Evolutionary conservation across 495 filamentous ascomycete species (phyloP), one percentile per base, ranked within the genome.

Genomic region (Saxophila tyrrhenica): DNA sequence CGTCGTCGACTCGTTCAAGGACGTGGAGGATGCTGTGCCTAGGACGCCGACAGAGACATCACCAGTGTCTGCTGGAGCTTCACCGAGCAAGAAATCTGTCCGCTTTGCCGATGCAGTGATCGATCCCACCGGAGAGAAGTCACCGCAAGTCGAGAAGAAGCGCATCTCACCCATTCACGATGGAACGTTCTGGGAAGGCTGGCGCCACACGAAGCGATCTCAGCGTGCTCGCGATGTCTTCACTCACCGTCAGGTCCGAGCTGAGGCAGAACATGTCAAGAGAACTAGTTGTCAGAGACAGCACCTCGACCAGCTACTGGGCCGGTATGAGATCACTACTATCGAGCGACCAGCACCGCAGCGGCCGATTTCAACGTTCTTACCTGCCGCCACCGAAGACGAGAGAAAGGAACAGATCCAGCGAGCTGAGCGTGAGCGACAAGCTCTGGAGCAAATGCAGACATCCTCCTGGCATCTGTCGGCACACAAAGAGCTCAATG

Each of bases 181-280:
- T 61, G 84, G 84, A 1, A 86, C 90, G n/a, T 95, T 92, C 65
- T 90, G 91, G 75, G 83, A 87, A 56, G 88, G 88, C 23, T 96
- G 95, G 66, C 82, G 86, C 56, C 80, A 83, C 43, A 73, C 84
- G 43, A 70, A 79, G 43, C 74, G 79, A 29, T 73, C 73, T 41
- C 78, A 77, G 23, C 75, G 72, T 52, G 70, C 73, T 48, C 70
- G 64, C n/a, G 92, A 97, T 66, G 78, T 81, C 13, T 94, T 94
- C 62, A 74, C 89, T 54, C 85, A 95, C 65, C 83, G 86, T 2
- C 81, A 85, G 56, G 78, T 85, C 25, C 83, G 92, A 46, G 92
- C 89, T 50, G 92, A 97, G 64, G 89, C 91, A 17, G 71, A 96
- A 13, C 89, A 95, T 64, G 79, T 91, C 20, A 78, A 83, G 57